phyloP scores from a whole-genome alignment of 345 rosid genomes.

The Ailanthus altissimus region DNA sequence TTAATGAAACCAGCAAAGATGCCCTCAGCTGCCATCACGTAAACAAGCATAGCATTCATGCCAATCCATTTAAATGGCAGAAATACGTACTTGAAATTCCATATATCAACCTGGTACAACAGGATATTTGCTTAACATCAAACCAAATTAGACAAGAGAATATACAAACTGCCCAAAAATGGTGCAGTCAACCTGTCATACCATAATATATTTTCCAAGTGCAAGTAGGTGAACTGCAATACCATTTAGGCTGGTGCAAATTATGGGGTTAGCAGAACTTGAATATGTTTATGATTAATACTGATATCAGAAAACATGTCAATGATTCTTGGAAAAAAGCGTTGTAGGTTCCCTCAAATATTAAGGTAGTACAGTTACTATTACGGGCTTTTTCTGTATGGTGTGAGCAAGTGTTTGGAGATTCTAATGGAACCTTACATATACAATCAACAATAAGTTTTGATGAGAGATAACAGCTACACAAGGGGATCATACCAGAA shows the following conservation, averaged over 20 bases:
- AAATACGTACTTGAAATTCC: slow-evolving; percentile 46
- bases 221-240: neutral
- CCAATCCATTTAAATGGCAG: slow-evolving; percentile 87
- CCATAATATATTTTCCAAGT: too few relatives aligned
- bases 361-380: neutral
- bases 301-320: neutral
- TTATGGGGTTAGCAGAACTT: neutral
- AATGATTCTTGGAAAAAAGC: neutral
- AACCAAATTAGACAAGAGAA: neutral
- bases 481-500: slow-evolving; percentile 45
- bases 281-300: too few relatives aligned
- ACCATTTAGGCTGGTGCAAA: neutral
- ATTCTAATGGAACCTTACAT: neutral
- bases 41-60: slow-evolving; percentile 92
- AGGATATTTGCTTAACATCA: neutral
- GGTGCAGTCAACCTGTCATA: too few relatives aligned
- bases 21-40: slow-evolving; percentile 95
- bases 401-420: neutral
- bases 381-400: neutral
- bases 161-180: neutral
- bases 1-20: slow-evolving; percentile 82
- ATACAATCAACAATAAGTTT: neutral
- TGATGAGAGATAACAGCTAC: neutral
- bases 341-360: neutral
- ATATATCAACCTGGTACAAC: slow-evolving; percentile 63